A percentile compares a stretch with the other conserved stretches of the same genome.
Conservation (phyloP, 805 yeast species). For the Ogataea corticis region DNA sequence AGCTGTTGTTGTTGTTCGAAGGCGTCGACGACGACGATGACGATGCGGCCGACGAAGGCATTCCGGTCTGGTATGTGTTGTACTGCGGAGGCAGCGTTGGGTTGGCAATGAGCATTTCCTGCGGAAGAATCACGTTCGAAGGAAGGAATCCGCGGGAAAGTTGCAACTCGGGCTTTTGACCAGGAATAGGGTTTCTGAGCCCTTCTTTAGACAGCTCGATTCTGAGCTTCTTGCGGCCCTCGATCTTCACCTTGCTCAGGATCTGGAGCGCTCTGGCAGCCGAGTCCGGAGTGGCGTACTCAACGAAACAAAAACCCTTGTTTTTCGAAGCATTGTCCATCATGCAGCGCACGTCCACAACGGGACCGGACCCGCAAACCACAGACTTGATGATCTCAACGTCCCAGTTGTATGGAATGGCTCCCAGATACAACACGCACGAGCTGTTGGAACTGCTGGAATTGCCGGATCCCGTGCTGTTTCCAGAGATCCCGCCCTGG, state of each 20-base stretch:
- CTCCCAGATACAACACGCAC: constrained; percentile 58
- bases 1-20: constrained; percentile 10
- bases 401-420: constrained; percentile 72
- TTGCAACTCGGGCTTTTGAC: constrained; percentile 43
- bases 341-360: constrained; percentile 66
- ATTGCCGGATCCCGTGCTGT: constrained; percentile 2
- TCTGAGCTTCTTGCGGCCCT: constrained; percentile 49
- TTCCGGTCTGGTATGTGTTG: constrained; percentile 20
- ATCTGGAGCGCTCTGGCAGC: constrained; percentile 51
- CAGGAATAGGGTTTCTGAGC: constrained; percentile 39
- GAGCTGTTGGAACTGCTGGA: constrained; percentile 31
- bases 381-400: constrained; percentile 60
- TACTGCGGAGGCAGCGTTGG: constrained; percentile 26
- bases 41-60: constrained; percentile 16
- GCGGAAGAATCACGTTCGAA: constrained; percentile 56
- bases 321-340: constrained; percentile 58
- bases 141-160: constrained; percentile 52
- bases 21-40: constrained; percentile 20
- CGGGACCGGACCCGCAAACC: constrained; percentile 71
- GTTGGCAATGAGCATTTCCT: constrained; percentile 39
- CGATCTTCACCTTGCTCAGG: constrained; percentile 45
- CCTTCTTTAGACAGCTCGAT: constrained; percentile 67
- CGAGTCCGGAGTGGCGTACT: constrained; percentile 51
- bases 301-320: constrained; percentile 69
- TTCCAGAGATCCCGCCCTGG: neutral